Percentiles rank a stretch among this genome's conserved stretches.
These are phyloP conservation scores for Gracilaria domingensis DNA, from an alignment of 23 red algal species.

Conservation along the genomic window DNA sequence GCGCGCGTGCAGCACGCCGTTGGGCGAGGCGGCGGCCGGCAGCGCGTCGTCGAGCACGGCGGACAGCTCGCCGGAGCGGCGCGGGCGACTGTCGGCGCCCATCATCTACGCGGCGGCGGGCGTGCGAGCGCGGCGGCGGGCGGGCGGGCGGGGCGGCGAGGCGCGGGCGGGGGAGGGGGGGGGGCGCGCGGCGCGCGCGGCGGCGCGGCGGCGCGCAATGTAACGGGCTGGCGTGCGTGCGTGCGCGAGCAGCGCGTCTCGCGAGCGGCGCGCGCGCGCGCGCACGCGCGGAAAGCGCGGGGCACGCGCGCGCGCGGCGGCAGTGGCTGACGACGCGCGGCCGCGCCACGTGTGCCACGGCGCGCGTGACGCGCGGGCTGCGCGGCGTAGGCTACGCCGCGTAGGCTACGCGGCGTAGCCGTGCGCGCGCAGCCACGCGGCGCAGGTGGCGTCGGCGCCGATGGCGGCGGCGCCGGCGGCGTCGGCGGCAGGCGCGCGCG, in stretches of 20 bases:
- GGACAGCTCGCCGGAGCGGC: slow-evolving; percentile 19
- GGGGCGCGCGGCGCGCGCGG: background rate
- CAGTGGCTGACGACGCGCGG: too few species aligned
- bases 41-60: slow-evolving; percentile 44
- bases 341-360: background rate
- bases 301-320: background rate
- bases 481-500: background rate
- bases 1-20: background rate
- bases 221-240: background rate
- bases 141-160: background rate
- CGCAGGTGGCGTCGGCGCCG: slow-evolving; percentile 1
- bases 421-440: slow-evolving; percentile 11
- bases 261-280: background rate
- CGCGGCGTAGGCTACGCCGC: too few species aligned
- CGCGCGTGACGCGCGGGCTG: too few species aligned
- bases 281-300: background rate
- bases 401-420: too few species aligned
- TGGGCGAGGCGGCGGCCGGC: background rate
- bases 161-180: slow-evolving; percentile 1
- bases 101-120: slow-evolving; percentile 1
- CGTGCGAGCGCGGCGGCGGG: background rate
- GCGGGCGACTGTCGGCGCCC: slow-evolving; percentile 19
- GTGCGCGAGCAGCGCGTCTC: background rate
- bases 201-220: background rate
- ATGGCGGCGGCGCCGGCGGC: slow-evolving; percentile 22